Evolutionary conservation across 73 alveolate genomes (phyloP), one percentile per base, ranked within the genome.

Genomic region (Paramecium sexaurelia): DNA sequence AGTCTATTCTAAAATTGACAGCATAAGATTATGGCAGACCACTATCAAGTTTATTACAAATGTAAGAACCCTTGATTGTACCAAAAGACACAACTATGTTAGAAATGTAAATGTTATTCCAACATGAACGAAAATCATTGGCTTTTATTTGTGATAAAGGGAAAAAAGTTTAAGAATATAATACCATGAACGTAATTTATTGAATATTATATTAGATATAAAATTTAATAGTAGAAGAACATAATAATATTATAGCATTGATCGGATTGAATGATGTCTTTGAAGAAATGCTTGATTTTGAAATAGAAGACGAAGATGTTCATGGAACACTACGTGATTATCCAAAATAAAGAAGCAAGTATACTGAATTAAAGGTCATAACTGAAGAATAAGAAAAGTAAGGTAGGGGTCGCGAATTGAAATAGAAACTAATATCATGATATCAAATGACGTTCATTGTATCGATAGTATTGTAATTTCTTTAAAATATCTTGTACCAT

Each of bases 251-350:
- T 22, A 82, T 68, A 88, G 55, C 91, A 0, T 20, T 88, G n/a
- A 41, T 88, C 40, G 69, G 69, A 22, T 88, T 88, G 83, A 88
- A 69, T 0, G 94, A 88, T 69, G 61, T 88, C 10, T 69, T 88
- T 24, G 94, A 88, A 88, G 94, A 88, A 47, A 88, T 88, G 75
- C 84, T 88, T 20, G 94, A 88, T 69, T 24, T 88, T 43, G 94
- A 69, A 29, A 43, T 88, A 40, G 56, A 88, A 29, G 94, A 88
- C 43, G 94, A 69, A 47, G 94, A 88, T 88, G 24, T 67, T 15
- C 94, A 69, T 47, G 75, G 90, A 22, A 78, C 90, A 10, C 11
- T 78, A 1, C 5, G 73, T n/a, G 68, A 78, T 22, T 45, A 78
- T 78, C 68, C 66, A n/a, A 71, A 36, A 71, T 20, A 78, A 11